phyloP scores from a whole-genome alignment of 495 filamentous ascomycete species.

The Penicillium arizonense region DNA sequence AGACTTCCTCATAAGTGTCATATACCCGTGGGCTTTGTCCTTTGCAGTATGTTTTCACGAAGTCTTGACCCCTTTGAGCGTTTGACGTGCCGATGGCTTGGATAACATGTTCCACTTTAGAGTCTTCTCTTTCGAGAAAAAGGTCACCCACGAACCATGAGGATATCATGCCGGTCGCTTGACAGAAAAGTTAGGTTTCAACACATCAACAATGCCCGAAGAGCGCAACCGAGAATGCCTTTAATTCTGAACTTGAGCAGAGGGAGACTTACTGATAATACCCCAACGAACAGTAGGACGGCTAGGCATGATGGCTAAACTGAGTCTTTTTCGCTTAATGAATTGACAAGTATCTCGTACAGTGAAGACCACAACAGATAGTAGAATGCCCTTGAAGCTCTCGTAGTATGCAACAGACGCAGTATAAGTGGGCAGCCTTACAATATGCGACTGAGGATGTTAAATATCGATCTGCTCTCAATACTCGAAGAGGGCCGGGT shows the following conservation, averaged over 20 bases:
- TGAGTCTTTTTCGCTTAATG: too few relatives aligned
- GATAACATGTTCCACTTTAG: constrained; percentile 28
- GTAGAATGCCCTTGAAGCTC: too few relatives aligned
- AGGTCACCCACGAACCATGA: constrained; percentile 30
- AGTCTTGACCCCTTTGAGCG: constrained; percentile 24
- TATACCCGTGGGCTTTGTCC: constrained; percentile 20
- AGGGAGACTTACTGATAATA: constrained; percentile 10
- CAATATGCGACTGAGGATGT: too few relatives aligned
- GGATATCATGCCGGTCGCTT: constrained; percentile 25
- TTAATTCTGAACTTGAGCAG: not conserved
- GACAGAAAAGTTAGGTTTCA: not conserved
- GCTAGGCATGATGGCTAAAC: constrained; percentile 1
- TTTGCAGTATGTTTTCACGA: constrained; percentile 18
- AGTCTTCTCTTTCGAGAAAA: constrained; percentile 15
- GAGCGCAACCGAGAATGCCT: too few relatives aligned
- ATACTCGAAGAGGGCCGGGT: too few relatives aligned
- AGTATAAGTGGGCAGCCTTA: too few relatives aligned
- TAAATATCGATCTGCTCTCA: too few relatives aligned
- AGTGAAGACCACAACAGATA: too few relatives aligned
- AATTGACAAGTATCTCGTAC: too few relatives aligned
- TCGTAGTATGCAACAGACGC: too few relatives aligned
- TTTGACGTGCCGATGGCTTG: constrained; percentile 34
- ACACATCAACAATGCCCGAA: not conserved
- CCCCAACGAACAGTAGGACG: constrained; percentile 15
- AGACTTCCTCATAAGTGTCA: constrained; percentile 29